Percentiles rank a stretch among this genome's conserved stretches.
Conservation (phyloP, 306 rosid genomes). For the Pyrus bretschneideri region DNA sequence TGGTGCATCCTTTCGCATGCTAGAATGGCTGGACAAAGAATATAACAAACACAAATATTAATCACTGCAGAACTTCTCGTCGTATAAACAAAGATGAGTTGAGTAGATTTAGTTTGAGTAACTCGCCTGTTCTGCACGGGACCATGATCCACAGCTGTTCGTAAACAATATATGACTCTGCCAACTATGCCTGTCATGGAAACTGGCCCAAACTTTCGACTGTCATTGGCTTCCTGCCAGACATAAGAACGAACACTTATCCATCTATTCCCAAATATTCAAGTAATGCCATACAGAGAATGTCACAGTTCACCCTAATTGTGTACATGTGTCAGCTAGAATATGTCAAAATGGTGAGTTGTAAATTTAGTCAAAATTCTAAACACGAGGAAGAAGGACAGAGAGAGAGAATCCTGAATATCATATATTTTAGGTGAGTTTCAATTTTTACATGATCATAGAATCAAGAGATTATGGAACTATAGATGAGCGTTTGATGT, state of each 20-base stretch:
- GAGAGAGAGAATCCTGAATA: background rate
- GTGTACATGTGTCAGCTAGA: background rate
- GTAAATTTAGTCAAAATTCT: background rate
- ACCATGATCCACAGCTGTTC: conserved; percentile 92
- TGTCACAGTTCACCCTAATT: background rate
- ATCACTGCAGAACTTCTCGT: background rate
- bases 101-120: conserved; percentile 3
- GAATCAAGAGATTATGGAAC: background rate
- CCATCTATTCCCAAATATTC: background rate
- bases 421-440: background rate
- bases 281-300: background rate
- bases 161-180: conserved; percentile 83
- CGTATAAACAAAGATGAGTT: conserved; percentile 3
- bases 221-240: conserved; percentile 85
- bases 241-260: background rate
- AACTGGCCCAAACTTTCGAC: conserved; percentile 89
- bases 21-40: conserved; percentile 36
- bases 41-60: conserved; percentile 10
- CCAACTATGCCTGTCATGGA: conserved; percentile 77
- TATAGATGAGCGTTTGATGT: background rate
- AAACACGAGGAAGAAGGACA: background rate
- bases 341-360: background rate
- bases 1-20: conserved; percentile 67
- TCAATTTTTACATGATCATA: background rate
- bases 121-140: conserved; percentile 82